Evolutionary conservation across 805 yeast species (phyloP), one percentile per base, ranked within the genome.

Genomic region (Phaffomyces antillensis): DNA sequence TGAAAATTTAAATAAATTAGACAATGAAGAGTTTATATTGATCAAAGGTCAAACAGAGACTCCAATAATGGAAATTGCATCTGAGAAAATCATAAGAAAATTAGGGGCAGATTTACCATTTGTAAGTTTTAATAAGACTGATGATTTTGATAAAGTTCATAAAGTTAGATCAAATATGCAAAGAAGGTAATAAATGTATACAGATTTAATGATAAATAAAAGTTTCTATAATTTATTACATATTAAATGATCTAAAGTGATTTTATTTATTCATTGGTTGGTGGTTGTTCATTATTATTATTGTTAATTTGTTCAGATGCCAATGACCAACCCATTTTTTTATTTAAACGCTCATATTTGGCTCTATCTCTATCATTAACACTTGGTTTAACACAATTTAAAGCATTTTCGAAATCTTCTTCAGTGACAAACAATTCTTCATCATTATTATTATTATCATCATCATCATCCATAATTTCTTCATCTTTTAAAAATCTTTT

Each of bases 361-460:
- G 68, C 55, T 50, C 96, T 75, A 58, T 90, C 97, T 49, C 71
- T 73, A 58, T 88, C 97, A 52, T 89, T 81, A 6, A 91, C 99
- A 61, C 95, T 85, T 1, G 98, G 97, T 50, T 83, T 82, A 17
- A 93, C 87, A 50, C 78, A 79, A 30, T 68, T 67, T 48, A 93
- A 73, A 0, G 98, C 97, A 10, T 53, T 58, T 34, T 71, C 70
- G 54, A 91, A 91, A 61, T 93, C 96, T 1, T 67, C 72, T 45
- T 60, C 60, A 0, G 81, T 76, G 9, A 91, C 96, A 9, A 60
- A 55, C 13, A 84, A 73, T 43, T 63, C 59, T 16, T 60, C 54
- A 63, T 68, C 68, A 40, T 64, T 70, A 44, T 60, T 62, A 44
- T 64, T 67, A 40, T 68, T 68, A 40, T 64, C 70, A 44, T 60